Percentiles rank a stretch among this genome's conserved stretches.
Evolutionary conservation across 2,329 filamentous ascomycete genomes (phyloP).

Genomic region (Coniochaeta pulveracea): DNA sequence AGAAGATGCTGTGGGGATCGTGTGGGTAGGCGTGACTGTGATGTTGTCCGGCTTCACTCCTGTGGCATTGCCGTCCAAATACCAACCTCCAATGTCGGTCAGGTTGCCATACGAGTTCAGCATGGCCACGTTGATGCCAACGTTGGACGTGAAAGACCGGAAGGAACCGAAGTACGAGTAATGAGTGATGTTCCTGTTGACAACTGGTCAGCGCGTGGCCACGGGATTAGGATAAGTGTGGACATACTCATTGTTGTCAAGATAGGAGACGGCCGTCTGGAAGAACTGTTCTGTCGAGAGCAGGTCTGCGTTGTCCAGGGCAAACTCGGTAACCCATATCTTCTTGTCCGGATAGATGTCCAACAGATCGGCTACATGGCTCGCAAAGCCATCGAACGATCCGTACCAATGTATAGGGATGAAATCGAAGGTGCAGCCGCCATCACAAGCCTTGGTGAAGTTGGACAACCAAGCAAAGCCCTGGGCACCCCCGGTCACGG

Average conservation of each 20-base stretch:
- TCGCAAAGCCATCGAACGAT: conserved; percentile 55
- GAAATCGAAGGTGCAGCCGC: conserved; percentile 47
- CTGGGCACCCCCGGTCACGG: conserved; percentile 36
- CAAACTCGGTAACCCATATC: conserved; percentile 76
- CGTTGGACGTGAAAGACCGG: conserved; percentile 55
- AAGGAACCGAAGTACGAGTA: conserved; percentile 73
- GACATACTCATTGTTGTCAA: conserved; percentile 51
- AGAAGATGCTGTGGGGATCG: too few relatives aligned
- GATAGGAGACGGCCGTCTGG: conserved; percentile 51
- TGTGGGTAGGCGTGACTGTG: too few relatives aligned
- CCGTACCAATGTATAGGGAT: conserved; percentile 60
- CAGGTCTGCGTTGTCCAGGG: conserved; percentile 44
- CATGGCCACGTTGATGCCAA: conserved; percentile 61
- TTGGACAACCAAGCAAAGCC: conserved; percentile 51
- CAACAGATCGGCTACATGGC: conserved; percentile 50
- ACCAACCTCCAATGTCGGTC: conserved; percentile 67
- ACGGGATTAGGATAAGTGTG: too few relatives aligned
- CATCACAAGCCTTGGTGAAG: conserved; percentile 42
- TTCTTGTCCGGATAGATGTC: conserved; percentile 33
- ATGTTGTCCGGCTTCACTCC: too few relatives aligned
- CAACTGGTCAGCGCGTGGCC: too few relatives aligned
- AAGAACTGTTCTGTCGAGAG: conserved; percentile 50
- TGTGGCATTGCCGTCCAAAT: conserved; percentile 44
- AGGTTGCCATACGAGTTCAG: conserved; percentile 54
- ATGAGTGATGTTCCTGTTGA: too few relatives aligned